These are phyloP conservation scores for Mortierella sp. DNA, from an alignment of 371 early-diverging fungal genomes.

Conservation along the genomic window DNA sequence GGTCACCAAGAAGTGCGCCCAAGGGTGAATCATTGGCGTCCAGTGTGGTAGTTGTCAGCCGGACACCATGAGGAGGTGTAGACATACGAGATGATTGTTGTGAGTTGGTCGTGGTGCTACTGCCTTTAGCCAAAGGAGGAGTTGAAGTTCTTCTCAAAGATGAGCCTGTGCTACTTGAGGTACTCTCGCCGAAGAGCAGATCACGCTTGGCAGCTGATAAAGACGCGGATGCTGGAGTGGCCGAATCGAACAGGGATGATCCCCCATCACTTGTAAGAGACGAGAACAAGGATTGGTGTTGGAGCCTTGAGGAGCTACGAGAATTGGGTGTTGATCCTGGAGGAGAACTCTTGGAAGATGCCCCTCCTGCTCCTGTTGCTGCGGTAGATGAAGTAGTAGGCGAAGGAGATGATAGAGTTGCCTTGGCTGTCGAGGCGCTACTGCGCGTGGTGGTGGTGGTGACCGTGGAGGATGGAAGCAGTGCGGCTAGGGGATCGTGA, in stretches of 20 bases:
- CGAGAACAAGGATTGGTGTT: slow-evolving; percentile 42
- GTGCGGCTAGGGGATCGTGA: slow-evolving; percentile 45
- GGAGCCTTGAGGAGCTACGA: slow-evolving; percentile 46
- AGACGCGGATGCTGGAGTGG: slow-evolving; percentile 19
- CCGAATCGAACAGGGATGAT: slow-evolving; percentile 36
- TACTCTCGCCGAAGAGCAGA: slow-evolving; percentile 34
- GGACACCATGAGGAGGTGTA: slow-evolving; percentile 19
- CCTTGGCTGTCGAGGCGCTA: slow-evolving; percentile 25
- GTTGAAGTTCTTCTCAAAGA: slow-evolving; percentile 35
- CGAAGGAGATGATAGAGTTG: slow-evolving; percentile 36
- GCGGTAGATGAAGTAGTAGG: slow-evolving; percentile 12
- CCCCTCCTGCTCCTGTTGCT: slow-evolving; percentile 2
- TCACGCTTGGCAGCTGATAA: slow-evolving; percentile 44
- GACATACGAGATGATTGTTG: slow-evolving; percentile 21
- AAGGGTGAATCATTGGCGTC: slow-evolving; percentile 34
- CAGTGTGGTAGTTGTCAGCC: slow-evolving; percentile 9
- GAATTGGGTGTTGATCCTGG: slow-evolving; percentile 38
- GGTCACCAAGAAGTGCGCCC: slow-evolving; percentile 12
- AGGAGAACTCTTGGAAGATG: slow-evolving; percentile 24
- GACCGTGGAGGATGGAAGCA: slow-evolving; percentile 41
- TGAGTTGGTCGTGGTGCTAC: slow-evolving; percentile 1
- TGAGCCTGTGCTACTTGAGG: slow-evolving; percentile 9
- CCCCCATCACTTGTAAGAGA: slow-evolving; percentile 33
- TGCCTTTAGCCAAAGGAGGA: slow-evolving; percentile 31
- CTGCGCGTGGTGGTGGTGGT: slow-evolving; percentile 45